Evolutionary conservation across 768 basidiomycete species (phyloP), one percentile per base, ranked within the genome.

Genomic region (Cyathus striatus): DNA sequence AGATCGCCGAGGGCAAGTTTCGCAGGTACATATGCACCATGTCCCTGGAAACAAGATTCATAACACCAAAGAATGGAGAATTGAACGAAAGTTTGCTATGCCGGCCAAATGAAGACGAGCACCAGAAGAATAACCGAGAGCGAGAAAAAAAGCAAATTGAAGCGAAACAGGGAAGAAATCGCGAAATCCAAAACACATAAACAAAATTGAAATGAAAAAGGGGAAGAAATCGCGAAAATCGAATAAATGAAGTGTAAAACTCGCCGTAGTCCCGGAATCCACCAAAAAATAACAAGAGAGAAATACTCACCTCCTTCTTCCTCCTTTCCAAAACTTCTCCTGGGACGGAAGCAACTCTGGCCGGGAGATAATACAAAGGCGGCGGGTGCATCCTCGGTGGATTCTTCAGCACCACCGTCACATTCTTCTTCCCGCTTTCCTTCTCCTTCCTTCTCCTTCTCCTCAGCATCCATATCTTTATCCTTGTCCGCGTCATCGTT

Each of bases 341-440:
- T 63, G 90, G 88, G 14, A 75, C 70, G 17, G 83, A 72, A 0
- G 78, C 76, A 17, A 90, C 72, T 43, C 82, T 63, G 24, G 74
- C 77, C 23, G 88, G 88, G 38, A 88, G 76, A 52, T 88, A 91
- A 53, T 83, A 89, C 13, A 90, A 52, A 3, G 87, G 84, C 17
- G 87, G 82, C 6, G 85, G 87, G 46, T 89, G 84, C 26, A 81
- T 68, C 42, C 84, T 73, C 22, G 76, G 73, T 12, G 63, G 51
- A 42, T 64, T 65, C 27, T 30, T 30, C n/a, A n/a, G n/a, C n/a
- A n/a, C n/a, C n/a, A n/a, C n/a, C 12, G 63, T 50, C 41, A 63
- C 65, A 7, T 30, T 30, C 9, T n/a, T 30, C 27, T 30, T 30
- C 27, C n/a, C n/a, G 27, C 27, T n/a, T 30, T 30, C 27, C n/a